These are phyloP conservation scores for Fusarium praegraminearum DNA, from an alignment of 2,329 filamentous ascomycete genomes.

Conservation along the genomic window DNA sequence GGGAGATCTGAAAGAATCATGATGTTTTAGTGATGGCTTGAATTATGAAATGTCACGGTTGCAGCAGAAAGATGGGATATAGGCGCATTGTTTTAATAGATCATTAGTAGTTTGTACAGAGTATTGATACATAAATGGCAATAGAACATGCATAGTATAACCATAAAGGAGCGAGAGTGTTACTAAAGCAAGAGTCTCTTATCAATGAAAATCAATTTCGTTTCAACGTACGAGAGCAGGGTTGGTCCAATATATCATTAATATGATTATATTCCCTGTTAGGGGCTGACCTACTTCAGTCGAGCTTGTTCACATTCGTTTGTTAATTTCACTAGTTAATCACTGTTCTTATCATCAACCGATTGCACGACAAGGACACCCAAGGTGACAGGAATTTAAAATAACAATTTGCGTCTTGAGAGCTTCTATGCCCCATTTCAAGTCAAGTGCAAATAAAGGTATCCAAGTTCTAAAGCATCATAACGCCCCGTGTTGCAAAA, in stretches of 20 bases:
- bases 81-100: too few species aligned
- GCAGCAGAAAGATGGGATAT: background rate
- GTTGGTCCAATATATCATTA: background rate
- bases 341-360: background rate
- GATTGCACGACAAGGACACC: background rate
- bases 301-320: background rate
- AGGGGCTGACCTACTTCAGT: background rate
- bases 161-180: background rate
- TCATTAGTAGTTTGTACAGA: background rate
- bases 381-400: too few species aligned
- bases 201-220: background rate
- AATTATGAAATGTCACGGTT: background rate
- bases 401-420: background rate
- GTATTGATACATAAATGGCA: background rate
- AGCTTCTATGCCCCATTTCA: background rate
- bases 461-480: conserved; percentile 5
- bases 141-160: background rate
- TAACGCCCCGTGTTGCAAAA: conserved; percentile 20
- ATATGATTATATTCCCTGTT: background rate
- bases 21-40: background rate
- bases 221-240: background rate
- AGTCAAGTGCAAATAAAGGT: conserved; percentile 4
- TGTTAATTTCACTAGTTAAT: background rate
- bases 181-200: background rate
- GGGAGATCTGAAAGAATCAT: conserved; percentile 30